These are phyloP conservation scores for Geosmithia morbida DNA, from an alignment of 2,329 filamentous ascomycete species.

Conservation along the genomic window DNA sequence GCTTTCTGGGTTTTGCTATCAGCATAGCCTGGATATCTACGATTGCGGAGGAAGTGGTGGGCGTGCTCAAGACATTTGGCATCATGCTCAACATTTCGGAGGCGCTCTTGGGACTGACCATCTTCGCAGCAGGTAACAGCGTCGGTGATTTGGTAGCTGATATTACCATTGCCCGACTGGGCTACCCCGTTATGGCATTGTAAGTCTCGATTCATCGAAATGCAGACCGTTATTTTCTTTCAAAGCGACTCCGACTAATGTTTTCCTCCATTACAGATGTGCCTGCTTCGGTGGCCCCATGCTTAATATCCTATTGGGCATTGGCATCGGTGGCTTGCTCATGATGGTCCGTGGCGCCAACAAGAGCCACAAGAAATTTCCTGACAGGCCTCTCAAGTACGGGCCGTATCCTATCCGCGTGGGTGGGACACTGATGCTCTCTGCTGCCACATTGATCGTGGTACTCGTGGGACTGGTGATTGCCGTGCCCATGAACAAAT, in stretches of 20 bases:
- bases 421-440: slow-evolving; percentile 72
- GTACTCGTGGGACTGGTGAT: slow-evolving; percentile 69
- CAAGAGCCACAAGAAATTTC: slow-evolving; percentile 51
- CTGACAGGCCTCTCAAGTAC: slow-evolving; percentile 48
- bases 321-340: slow-evolving; percentile 81
- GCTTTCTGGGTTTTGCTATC: slow-evolving; percentile 81
- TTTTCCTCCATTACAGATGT: slow-evolving; percentile 28
- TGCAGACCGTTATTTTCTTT: not conserved
- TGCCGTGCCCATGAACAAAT: slow-evolving; percentile 70
- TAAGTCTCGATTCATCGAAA: slow-evolving; percentile 19
- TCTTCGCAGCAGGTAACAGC: slow-evolving; percentile 94
- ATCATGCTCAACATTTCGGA: slow-evolving; percentile 89
- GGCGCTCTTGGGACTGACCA: slow-evolving; percentile 83
- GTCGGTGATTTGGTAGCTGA: slow-evolving; percentile 89
- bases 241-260: not conserved
- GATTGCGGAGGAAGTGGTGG: slow-evolving; percentile 90
- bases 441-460: slow-evolving; percentile 66
- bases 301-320: slow-evolving; percentile 91
- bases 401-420: slow-evolving; percentile 74
- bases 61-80: slow-evolving; percentile 82
- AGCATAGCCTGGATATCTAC: slow-evolving; percentile 93
- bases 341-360: slow-evolving; percentile 66
- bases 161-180: slow-evolving; percentile 82
- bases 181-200: slow-evolving; percentile 91
- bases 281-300: slow-evolving; percentile 98